Evolutionary conservation across 495 filamentous ascomycete genomes (phyloP).

Genomic region (Tuber umbilicatum): DNA sequence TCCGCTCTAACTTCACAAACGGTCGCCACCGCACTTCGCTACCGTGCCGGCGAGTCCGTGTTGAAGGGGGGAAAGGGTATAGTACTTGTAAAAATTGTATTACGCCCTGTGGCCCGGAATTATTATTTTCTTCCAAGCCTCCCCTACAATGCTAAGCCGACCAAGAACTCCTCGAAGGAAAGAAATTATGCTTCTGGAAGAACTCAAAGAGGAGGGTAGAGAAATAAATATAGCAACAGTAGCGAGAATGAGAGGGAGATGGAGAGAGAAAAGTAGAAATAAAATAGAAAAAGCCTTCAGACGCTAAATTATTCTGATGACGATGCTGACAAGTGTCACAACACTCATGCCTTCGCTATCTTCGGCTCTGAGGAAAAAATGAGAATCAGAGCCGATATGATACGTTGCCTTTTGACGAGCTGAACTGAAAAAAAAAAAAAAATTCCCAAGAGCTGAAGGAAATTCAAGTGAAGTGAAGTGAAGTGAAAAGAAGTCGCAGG

Average conservation of each 20-base stretch:
- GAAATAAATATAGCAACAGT: neutral
- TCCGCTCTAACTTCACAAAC: neutral
- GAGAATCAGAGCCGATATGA: neutral
- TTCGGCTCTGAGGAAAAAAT: constrained; percentile 2
- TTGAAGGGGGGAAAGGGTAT: neutral
- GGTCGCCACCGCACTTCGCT: neutral
- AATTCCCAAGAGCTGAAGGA: neutral
- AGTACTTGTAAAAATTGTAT: neutral
- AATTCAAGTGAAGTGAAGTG: neutral
- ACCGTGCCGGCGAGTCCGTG: neutral
- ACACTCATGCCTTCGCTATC: neutral
- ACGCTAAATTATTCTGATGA: neutral
- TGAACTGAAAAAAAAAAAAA: neutral
- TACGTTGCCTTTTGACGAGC: neutral
- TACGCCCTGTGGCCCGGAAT: neutral
- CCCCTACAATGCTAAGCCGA: neutral
- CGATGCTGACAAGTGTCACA: neutral
- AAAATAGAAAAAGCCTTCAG: neutral
- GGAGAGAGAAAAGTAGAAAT: neutral
- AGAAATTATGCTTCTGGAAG: neutral
- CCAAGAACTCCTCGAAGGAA: neutral
- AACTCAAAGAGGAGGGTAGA: neutral
- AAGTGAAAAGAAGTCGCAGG: neutral
- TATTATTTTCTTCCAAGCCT: neutral
- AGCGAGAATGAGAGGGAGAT: no score